These are phyloP conservation scores for Punctularia strigosozonata DNA, from an alignment of 768 basidiomycete genomes.

Conservation along the genomic window DNA sequence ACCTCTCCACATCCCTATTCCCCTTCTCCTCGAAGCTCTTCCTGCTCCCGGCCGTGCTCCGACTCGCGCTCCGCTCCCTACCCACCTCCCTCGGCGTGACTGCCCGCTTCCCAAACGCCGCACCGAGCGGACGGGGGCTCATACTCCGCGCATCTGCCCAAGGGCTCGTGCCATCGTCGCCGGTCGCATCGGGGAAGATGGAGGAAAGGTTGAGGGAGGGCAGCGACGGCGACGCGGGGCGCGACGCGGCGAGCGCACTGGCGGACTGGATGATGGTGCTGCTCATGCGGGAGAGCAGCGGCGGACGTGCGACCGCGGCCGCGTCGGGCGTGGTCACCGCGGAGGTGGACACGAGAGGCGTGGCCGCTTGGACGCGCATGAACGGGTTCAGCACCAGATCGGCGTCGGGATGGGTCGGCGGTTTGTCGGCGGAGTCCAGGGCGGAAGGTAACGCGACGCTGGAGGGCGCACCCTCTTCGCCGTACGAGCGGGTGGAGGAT, in stretches of 20 bases:
- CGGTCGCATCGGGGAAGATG: neutral
- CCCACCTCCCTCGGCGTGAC: neutral
- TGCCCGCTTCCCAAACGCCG: neutral
- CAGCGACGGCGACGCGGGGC: neutral
- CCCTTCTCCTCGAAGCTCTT: neutral
- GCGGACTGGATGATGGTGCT: neutral
- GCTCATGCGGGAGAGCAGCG: neutral
- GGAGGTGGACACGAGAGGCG: neutral
- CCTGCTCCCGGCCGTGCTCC: neutral
- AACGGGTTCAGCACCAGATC: too few relatives aligned
- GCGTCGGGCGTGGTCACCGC: neutral
- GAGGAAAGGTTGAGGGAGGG: neutral
- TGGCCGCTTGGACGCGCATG: too few relatives aligned
- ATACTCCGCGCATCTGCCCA: neutral
- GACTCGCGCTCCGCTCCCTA: neutral
- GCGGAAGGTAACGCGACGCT: neutral
- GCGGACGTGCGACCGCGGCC: neutral
- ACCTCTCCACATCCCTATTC: neutral
- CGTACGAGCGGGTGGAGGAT: too few relatives aligned
- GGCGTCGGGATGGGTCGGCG: too few relatives aligned
- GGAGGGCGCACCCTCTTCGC: neutral
- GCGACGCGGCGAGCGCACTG: neutral
- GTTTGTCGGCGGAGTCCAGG: neutral
- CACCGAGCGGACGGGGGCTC: neutral
- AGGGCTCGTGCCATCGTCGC: neutral